A percentile compares a stretch with the other conserved stretches of the same genome.
Conservation (phyloP, 306 rosid genomes). For the Pyrus betulifolia region DNA sequence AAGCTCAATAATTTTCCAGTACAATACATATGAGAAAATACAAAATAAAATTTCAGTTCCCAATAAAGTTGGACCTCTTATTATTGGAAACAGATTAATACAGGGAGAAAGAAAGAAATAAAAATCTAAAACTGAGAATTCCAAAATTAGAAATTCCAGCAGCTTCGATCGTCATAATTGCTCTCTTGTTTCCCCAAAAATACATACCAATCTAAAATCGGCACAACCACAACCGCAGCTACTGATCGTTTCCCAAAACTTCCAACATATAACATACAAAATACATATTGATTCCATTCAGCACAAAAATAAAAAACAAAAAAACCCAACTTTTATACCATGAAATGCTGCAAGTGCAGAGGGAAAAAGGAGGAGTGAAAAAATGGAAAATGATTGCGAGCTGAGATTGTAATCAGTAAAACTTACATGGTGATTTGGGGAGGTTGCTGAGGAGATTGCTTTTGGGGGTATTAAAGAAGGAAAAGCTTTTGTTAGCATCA, state of each 20-base stretch:
- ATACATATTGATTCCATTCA: neutral
- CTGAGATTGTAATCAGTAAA: neutral
- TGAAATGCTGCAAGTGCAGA: neutral
- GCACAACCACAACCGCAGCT: neutral
- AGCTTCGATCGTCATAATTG: neutral
- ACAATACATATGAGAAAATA: neutral
- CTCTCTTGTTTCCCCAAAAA: neutral
- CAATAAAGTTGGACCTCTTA: neutral
- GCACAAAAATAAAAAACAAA: neutral
- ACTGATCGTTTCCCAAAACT: neutral
- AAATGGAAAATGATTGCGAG: neutral
- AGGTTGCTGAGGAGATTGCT: neutral
- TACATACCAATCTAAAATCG: neutral
- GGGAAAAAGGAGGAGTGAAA: neutral
- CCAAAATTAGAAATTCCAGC: conserved; percentile 1
- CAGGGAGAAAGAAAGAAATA: neutral
- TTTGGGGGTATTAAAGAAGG: neutral
- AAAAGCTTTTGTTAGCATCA: neutral
- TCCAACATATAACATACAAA: neutral
- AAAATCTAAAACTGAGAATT: neutral
- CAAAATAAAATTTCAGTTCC: conserved; percentile 5
- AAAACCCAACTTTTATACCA: neutral
- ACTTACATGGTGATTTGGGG: conserved; percentile 3
- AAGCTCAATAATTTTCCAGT: neutral
- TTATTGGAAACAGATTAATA: too few relatives aligned